A percentile compares a stretch with the other conserved stretches of the same genome.
Conservation (phyloP, 257 asterid genomes). For the Gentiana macrophylla region DNA sequence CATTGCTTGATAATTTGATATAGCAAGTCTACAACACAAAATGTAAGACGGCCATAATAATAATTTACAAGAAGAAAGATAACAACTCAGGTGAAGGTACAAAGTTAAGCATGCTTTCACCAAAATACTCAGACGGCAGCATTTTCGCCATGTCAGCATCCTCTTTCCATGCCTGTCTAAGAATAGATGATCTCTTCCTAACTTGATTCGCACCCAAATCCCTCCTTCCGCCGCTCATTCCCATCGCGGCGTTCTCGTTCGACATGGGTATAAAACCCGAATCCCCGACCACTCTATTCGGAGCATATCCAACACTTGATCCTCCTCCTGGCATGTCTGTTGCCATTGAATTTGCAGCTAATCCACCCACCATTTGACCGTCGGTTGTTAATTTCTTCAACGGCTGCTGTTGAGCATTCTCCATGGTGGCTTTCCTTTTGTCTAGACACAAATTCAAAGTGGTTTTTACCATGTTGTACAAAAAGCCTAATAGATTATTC, state of each 20-base stretch:
- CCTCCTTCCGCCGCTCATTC: slow-evolving; percentile 33
- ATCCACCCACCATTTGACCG: slow-evolving; percentile 27
- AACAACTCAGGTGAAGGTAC: slow-evolving; percentile 56
- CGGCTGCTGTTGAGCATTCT: slow-evolving; percentile 67
- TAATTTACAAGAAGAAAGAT: slow-evolving; percentile 34
- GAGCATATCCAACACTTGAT: slow-evolving; percentile 27
- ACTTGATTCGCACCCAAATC: slow-evolving; percentile 32
- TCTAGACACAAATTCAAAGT: slow-evolving; percentile 17
- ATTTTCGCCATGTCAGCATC: slow-evolving; percentile 34
- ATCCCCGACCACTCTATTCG: slow-evolving; percentile 24
- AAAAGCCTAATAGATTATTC: no score
- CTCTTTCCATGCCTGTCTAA: slow-evolving; percentile 57
- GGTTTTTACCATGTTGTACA: no score
- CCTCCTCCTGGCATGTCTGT: slow-evolving; percentile 30
- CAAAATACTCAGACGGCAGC: slow-evolving; percentile 59
- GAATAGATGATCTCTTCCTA: slow-evolving; percentile 33
- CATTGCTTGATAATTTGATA: no score
- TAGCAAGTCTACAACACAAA: no score
- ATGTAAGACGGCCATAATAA: no score
- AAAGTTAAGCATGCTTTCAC: slow-evolving; percentile 69
- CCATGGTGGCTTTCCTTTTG: slow-evolving; percentile 69
- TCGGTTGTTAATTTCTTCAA: slow-evolving; percentile 59
- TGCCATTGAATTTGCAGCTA: slow-evolving; percentile 24
- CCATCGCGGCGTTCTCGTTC: slow-evolving; percentile 33
- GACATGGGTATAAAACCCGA: slow-evolving; percentile 25